Evolutionary conservation across 106 monocot genomes (phyloP).

Genomic region (Platanthera zijinensis): DNA sequence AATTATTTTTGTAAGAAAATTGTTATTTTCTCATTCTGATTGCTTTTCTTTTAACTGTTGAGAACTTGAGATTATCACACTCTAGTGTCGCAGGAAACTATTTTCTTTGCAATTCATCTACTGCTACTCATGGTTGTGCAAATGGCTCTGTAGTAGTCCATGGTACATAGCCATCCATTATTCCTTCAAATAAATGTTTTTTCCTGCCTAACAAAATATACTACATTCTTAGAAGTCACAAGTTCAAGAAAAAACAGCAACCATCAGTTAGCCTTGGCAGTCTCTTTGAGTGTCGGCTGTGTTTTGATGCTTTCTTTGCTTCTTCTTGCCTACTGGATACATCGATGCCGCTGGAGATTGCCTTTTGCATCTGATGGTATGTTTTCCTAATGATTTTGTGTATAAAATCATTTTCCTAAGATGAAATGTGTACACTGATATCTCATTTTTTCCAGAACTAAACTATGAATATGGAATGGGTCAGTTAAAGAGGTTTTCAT

Average conservation of each 20-base stretch:
- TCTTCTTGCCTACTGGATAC: conserved; percentile 8
- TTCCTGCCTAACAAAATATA: conserved; percentile 3
- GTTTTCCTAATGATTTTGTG: not conserved
- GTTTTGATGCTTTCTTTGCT: conserved; percentile 9
- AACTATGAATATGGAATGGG: conserved; percentile 75
- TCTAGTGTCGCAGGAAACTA: conserved; percentile 81
- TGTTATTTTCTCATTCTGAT: not conserved
- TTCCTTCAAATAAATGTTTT: not conserved
- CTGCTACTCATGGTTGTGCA: conserved; percentile 47
- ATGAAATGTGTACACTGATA: not conserved
- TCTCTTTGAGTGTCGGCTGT: conserved; percentile 18
- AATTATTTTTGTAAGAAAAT: not conserved
- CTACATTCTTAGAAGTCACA: conserved; percentile 36
- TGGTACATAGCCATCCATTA: conserved; percentile 29
- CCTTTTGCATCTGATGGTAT: conserved; percentile 17
- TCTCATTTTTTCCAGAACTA: conserved; percentile 33
- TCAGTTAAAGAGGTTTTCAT: conserved; percentile 77
- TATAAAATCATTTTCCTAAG: not conserved
- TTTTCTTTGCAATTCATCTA: conserved; percentile 74
- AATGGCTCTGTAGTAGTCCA: conserved; percentile 30
- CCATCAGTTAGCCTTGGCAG: conserved; percentile 17
- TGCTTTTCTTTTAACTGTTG: not conserved
- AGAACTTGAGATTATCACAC: not conserved
- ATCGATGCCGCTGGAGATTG: conserved; percentile 12
- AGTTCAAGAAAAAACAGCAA: conserved; percentile 17